phyloP scores from a whole-genome alignment of 371 early-diverging fungal species.

The Rhizopus stolonifer region DNA sequence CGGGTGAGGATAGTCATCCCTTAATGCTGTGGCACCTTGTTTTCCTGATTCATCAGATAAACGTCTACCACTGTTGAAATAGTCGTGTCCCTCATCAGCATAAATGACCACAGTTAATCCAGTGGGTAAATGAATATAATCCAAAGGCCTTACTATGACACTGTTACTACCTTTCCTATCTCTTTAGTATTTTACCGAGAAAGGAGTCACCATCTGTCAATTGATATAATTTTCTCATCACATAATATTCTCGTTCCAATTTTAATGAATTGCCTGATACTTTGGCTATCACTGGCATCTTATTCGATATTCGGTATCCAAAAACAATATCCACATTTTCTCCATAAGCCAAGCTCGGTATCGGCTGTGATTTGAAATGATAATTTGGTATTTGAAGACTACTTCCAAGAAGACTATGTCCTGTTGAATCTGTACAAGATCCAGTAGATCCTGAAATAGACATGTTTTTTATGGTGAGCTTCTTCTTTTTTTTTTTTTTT shows the following conservation, averaged over 20 bases:
- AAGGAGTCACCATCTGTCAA: conserved; percentile 31
- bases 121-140: conserved; percentile 36
- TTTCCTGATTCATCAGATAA: conserved; percentile 12
- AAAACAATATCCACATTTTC: conserved; percentile 40
- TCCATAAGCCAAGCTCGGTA: conserved; percentile 34
- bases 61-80: conserved; percentile 11
- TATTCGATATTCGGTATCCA: conserved; percentile 45
- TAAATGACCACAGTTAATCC: conserved; percentile 40
- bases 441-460: conserved; percentile 39
- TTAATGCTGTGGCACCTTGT: neutral
- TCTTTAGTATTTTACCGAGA: conserved; percentile 28
- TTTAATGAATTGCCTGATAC: conserved; percentile 38
- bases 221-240: conserved; percentile 41
- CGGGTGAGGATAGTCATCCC: neutral
- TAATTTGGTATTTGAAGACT: conserved; percentile 43
- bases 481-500: no score
- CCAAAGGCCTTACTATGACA: conserved; percentile 34
- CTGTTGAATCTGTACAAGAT: conserved; percentile 33
- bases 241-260: conserved; percentile 44
- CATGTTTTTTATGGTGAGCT: no score
- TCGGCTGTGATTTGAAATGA: conserved; percentile 35
- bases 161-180: neutral
- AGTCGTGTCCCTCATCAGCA: conserved; percentile 36
- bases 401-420: conserved; percentile 20
- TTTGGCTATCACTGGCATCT: conserved; percentile 41